Evolutionary conservation across 2,329 filamentous ascomycete genomes (phyloP).

Genomic region (Magnaporthiopsis poae): DNA sequence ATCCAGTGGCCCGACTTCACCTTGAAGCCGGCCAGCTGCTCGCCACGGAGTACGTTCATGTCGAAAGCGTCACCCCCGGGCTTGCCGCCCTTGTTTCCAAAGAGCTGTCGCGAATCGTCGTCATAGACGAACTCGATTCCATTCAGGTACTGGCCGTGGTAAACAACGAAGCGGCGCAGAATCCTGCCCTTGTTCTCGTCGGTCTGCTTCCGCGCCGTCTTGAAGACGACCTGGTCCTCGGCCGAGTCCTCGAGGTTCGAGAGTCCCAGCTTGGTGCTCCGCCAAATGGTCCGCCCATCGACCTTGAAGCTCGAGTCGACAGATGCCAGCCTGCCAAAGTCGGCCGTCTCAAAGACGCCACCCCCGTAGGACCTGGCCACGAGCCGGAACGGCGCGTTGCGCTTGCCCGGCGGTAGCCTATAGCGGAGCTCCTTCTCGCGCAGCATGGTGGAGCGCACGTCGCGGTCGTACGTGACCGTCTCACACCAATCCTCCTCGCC

Average conservation of each 20-base stretch:
- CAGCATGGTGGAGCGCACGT: conserved; percentile 60
- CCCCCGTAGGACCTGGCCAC: conserved; percentile 68
- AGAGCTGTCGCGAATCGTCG: conserved; percentile 71
- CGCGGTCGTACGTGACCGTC: conserved; percentile 70
- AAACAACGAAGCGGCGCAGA: conserved; percentile 64
- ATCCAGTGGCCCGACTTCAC: conserved; percentile 73
- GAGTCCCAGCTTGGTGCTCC: conserved; percentile 62
- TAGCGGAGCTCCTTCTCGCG: conserved; percentile 65
- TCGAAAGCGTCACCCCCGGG: conserved; percentile 63
- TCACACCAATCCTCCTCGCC: conserved; percentile 70
- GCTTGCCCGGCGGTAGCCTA: conserved; percentile 61
- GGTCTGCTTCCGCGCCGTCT: conserved; percentile 50
- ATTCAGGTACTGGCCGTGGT: conserved; percentile 66
- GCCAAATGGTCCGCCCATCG: conserved; percentile 61
- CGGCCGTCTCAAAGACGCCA: conserved; percentile 64
- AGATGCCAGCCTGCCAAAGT: conserved; percentile 60
- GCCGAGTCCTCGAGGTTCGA: conserved; percentile 62
- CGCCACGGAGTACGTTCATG: conserved; percentile 72
- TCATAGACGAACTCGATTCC: conserved; percentile 91
- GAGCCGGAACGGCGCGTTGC: conserved; percentile 51
- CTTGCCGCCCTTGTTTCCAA: conserved; percentile 70
- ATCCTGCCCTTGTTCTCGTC: conserved; percentile 39
- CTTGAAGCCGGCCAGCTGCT: conserved; percentile 79
- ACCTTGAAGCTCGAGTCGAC: conserved; percentile 62
- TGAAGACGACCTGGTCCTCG: conserved; percentile 64